These are phyloP conservation scores for Calonectria hongkongensis DNA, from an alignment of 2,329 filamentous ascomycete genomes.

Conservation along the genomic window DNA sequence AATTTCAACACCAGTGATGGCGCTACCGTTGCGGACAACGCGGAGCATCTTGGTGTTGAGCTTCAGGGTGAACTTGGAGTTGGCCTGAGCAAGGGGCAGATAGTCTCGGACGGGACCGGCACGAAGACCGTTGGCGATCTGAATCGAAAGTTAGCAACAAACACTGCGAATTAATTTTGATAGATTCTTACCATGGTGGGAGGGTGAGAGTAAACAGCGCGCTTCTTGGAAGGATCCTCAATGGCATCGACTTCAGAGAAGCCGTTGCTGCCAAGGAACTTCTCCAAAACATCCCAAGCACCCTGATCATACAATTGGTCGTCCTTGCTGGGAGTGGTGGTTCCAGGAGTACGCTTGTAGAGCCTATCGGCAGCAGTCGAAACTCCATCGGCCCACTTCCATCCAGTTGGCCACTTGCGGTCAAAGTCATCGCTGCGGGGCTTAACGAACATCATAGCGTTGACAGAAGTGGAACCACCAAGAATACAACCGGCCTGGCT, in stretches of 20 bases:
- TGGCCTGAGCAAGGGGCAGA: conserved; percentile 75
- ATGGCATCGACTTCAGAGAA: conserved; percentile 80
- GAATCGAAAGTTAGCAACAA: conserved; percentile 60
- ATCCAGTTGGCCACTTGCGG: conserved; percentile 82
- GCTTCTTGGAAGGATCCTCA: conserved; percentile 78
- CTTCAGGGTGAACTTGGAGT: conserved; percentile 80
- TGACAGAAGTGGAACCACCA: conserved; percentile 80
- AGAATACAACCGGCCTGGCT: conserved; percentile 84
- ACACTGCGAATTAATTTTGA: background rate
- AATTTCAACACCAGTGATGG: conserved; percentile 81
- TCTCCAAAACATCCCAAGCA: conserved; percentile 77
- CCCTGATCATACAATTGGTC: conserved; percentile 80
- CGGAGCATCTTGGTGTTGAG: conserved; percentile 80
- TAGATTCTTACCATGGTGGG: conserved; percentile 58
- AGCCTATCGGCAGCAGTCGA: conserved; percentile 74
- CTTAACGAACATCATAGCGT: conserved; percentile 82
- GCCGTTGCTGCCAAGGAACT: conserved; percentile 75
- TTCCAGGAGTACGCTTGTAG: conserved; percentile 83
- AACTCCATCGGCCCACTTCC: conserved; percentile 78
- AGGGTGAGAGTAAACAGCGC: conserved; percentile 77
- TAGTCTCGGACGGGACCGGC: conserved; percentile 84
- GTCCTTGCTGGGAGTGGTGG: conserved; percentile 79
- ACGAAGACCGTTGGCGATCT: conserved; percentile 80
- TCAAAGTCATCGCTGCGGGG: conserved; percentile 81
- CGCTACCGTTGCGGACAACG: conserved; percentile 77